phyloP scores from a whole-genome alignment of 495 filamentous ascomycete species.

The Xylaria cubensis region DNA sequence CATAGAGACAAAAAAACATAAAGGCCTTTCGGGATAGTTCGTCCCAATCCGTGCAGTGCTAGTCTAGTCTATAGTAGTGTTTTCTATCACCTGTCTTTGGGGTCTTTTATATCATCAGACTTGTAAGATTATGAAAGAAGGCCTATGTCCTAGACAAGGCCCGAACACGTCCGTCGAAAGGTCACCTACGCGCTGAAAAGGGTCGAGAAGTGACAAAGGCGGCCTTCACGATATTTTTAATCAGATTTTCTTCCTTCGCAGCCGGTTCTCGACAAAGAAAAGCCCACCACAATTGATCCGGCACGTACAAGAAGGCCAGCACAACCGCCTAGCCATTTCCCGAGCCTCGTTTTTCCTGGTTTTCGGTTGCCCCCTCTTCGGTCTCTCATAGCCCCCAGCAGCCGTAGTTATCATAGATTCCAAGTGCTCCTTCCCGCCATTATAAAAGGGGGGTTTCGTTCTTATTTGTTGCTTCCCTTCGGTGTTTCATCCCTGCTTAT shows the following conservation, averaged over 20 bases:
- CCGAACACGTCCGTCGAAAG: conserved; percentile 18
- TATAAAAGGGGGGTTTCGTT: background rate
- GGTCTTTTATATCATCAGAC: conserved; percentile 27
- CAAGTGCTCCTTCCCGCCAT: conserved; percentile 36
- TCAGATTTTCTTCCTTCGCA: conserved; percentile 10
- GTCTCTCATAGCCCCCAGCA: conserved; percentile 33
- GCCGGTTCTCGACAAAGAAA: conserved; percentile 35
- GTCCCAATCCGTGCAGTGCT: conserved; percentile 18
- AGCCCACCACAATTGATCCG: conserved; percentile 21
- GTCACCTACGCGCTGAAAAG: conserved; percentile 19
- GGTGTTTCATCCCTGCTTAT: conserved; percentile 1
- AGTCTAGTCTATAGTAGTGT: background rate
- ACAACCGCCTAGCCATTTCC: conserved; percentile 31
- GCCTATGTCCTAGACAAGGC: conserved; percentile 36
- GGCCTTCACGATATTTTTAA: conserved; percentile 28
- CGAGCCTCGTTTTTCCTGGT: conserved; percentile 26
- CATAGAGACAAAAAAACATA: conserved; percentile 20
- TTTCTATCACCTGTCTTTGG: conserved; percentile 10
- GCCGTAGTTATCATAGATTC: conserved; percentile 35
- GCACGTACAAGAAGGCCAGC: conserved; percentile 40
- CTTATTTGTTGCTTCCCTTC: conserved; percentile 12
- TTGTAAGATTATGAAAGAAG: conserved; percentile 36
- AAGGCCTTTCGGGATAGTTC: conserved; percentile 21
- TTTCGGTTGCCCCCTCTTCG: conserved; percentile 22
- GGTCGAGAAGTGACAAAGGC: conserved; percentile 36